phyloP scores from a whole-genome alignment of 805 yeast genomes.

The Hanseniaspora taiwanica region DNA sequence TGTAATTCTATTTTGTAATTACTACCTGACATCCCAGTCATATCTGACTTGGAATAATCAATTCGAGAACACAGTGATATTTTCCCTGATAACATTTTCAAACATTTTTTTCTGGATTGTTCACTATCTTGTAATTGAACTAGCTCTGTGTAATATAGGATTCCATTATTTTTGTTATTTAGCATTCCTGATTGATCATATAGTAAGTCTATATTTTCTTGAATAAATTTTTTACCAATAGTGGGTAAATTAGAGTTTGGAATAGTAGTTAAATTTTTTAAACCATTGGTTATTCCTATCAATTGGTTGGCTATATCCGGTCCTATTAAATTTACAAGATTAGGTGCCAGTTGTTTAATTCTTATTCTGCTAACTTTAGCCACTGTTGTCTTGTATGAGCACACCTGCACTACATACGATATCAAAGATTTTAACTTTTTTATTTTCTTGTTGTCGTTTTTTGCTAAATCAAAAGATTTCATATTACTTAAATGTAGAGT shows the following conservation, averaged over 20 bases:
- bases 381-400: background rate
- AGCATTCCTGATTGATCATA: too few species aligned
- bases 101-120: conserved; percentile 37
- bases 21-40: conserved; percentile 41
- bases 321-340: conserved; percentile 60
- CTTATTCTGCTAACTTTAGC: background rate
- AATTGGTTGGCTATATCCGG: conserved; percentile 61
- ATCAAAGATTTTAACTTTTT: background rate
- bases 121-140: conserved; percentile 32
- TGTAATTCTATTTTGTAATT: conserved; percentile 48
- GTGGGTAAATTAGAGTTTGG: conserved; percentile 82
- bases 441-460: background rate
- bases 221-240: conserved; percentile 40
- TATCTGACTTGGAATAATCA: conserved; percentile 38
- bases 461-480: background rate
- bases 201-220: background rate
- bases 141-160: conserved; percentile 42
- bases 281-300: conserved; percentile 55
- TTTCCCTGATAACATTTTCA: conserved; percentile 71
- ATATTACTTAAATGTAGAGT: background rate
- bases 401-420: too few species aligned
- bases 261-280: conserved; percentile 46
- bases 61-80: conserved; percentile 71
- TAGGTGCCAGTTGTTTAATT: conserved; percentile 52
- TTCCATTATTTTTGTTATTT: conserved; percentile 62